Evolutionary conservation across 2,329 filamentous ascomycete genomes (phyloP).

Genomic region (Pseudogymnoascus sp.): DNA sequence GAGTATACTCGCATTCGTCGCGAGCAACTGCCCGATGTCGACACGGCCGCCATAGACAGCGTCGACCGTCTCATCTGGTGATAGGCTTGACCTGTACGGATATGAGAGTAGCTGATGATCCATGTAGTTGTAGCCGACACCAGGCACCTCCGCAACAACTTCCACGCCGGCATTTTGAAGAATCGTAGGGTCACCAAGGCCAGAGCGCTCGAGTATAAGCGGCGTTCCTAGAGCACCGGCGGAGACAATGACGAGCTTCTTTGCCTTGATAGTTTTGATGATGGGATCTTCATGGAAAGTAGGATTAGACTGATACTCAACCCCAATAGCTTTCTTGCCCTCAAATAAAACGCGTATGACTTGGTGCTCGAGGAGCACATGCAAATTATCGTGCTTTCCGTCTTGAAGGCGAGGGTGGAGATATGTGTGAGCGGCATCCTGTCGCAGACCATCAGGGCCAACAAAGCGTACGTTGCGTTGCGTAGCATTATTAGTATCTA

Average conservation of each 20-base stretch:
- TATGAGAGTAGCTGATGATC: slow-evolving; percentile 50
- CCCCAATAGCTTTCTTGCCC: slow-evolving; percentile 64
- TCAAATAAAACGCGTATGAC: slow-evolving; percentile 67
- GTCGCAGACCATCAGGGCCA: slow-evolving; percentile 50
- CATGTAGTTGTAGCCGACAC: slow-evolving; percentile 48
- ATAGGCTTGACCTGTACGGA: slow-evolving; percentile 42
- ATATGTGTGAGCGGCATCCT: slow-evolving; percentile 71
- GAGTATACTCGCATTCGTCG: slow-evolving; percentile 41
- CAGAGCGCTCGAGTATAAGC: slow-evolving; percentile 53
- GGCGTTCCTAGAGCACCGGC: slow-evolving; percentile 31
- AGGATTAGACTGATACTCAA: slow-evolving; percentile 55
- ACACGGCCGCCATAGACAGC: slow-evolving; percentile 42
- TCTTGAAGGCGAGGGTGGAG: slow-evolving; percentile 57
- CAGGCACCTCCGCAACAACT: slow-evolving; percentile 40
- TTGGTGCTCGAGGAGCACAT: slow-evolving; percentile 68
- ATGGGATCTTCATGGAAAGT: slow-evolving; percentile 32
- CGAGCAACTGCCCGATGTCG: slow-evolving; percentile 39
- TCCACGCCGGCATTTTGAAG: slow-evolving; percentile 43
- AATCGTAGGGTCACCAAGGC: slow-evolving; percentile 45
- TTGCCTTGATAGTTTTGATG: slow-evolving; percentile 38
- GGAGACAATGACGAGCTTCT: slow-evolving; percentile 46
- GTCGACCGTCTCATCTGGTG: slow-evolving; percentile 44
- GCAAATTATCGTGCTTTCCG: slow-evolving; percentile 59
- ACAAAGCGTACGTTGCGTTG: neutral
- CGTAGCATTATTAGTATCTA: slow-evolving; percentile 31